These are phyloP conservation scores for Cryomyces minteri DNA, from an alignment of 495 filamentous ascomycete genomes.

Conservation along the genomic window DNA sequence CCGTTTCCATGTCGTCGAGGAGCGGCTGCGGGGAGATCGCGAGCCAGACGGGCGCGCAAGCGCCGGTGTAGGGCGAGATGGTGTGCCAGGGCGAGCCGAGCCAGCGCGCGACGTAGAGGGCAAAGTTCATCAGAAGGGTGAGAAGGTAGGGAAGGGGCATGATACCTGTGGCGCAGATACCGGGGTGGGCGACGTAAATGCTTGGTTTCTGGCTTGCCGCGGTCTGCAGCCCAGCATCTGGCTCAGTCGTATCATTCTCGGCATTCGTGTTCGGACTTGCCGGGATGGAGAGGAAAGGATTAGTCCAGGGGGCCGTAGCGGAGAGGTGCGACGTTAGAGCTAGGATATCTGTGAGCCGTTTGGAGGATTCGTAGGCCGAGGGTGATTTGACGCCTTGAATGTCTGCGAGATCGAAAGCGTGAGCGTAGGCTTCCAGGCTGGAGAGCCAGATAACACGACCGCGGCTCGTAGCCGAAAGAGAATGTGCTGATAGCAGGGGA, in stretches of 20 bases:
- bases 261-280: conserved; percentile 6
- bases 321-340: conserved; percentile 55
- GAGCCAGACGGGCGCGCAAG: conserved; percentile 58
- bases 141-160: conserved; percentile 50
- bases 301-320: conserved; percentile 35
- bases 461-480: conserved; percentile 13
- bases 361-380: conserved; percentile 64
- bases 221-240: neutral
- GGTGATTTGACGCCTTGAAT: conserved; percentile 49
- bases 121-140: conserved; percentile 38
- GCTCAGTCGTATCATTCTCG: conserved; percentile 5
- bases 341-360: conserved; percentile 71
- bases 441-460: conserved; percentile 73
- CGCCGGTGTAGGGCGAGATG: conserved; percentile 55
- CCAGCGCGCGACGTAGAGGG: conserved; percentile 25
- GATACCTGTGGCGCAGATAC: conserved; percentile 66
- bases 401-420: conserved; percentile 43
- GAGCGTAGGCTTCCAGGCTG: conserved; percentile 48
- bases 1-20: conserved; percentile 41
- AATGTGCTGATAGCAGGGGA: conserved; percentile 42
- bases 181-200: conserved; percentile 70
- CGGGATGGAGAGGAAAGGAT: conserved; percentile 28
- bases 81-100: conserved; percentile 26
- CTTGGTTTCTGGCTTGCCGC: conserved; percentile 24
- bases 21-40: conserved; percentile 47